Evolutionary conservation across 202 grass and related monocot species (phyloP), one percentile per base, ranked within the genome.

Genomic region (Dendrocalamus latiflorus): DNA sequence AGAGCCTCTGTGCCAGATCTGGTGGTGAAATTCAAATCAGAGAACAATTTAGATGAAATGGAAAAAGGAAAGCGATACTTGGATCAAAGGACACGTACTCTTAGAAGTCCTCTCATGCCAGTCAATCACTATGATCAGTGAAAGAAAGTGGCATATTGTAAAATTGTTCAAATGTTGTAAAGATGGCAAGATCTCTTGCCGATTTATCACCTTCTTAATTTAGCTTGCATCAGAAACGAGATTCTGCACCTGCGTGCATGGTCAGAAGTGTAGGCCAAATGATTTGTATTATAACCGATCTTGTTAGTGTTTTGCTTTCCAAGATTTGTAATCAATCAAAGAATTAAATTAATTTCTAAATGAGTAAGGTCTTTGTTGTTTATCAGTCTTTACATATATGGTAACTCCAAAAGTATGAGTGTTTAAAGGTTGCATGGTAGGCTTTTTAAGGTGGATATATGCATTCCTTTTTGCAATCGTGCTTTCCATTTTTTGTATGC

Each of bases 91-190:
- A 51, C 21, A 28, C 77, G 61, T 51, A 80, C 81, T 72, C 77
- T 90, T 58, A 92, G 94, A 88, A 94, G 90, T 72, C 94, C 94
- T 84, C 78, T 94, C 25, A 80, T 79, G 64, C 81, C 89, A 53
- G 75, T 97, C 51, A 97, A 97, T 82, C 51, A 83, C 49, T 81
- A 85, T 9, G 39, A 75, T 74, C 18, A 84, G 55, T 85, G 70
- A 87, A 65, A 70, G 34, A 42, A 9, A 30, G 6, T 65, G 42
- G 17, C 11, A 36, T 65, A 67, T 36, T 75, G 68, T 63, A 34
- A 26, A 39, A 66, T 53, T 16, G 38, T 30, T 21, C 30, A 33
- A 74, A 45, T 70, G 80, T 13, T 58, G 80, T 75, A 58, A 87
- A 75, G 37, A 87, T 80, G 84, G 88, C 88, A 86, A 86, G 75